Percentiles rank a stretch among this genome's conserved stretches.
These are phyloP conservation scores for Hanseniaspora thailandica DNA, from an alignment of 805 yeast species.

Conservation along the genomic window DNA sequence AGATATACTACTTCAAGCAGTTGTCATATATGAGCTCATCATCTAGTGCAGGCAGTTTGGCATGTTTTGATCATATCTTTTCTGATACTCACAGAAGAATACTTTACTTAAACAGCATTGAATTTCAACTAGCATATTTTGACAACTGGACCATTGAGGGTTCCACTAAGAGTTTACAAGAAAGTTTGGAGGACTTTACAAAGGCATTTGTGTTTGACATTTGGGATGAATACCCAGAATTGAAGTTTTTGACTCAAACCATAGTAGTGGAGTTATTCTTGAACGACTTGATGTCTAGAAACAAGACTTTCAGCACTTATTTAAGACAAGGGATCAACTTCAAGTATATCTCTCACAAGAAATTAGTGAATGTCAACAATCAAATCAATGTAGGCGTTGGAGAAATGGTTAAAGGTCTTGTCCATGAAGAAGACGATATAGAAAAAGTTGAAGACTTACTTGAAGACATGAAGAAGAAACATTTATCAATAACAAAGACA, in stretches of 20 bases:
- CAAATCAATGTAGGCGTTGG: background rate
- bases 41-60: background rate
- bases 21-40: background rate
- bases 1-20: slow-evolving; percentile 5
- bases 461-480: slow-evolving; percentile 2
- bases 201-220: background rate
- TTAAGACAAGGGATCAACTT: background rate
- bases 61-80: background rate
- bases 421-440: background rate
- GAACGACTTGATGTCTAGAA: background rate
- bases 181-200: background rate
- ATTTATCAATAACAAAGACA: background rate
- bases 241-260: background rate
- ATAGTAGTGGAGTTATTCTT: background rate
- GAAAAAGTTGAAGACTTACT: background rate
- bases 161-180: background rate
- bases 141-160: background rate
- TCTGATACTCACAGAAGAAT: slow-evolving; percentile 6
- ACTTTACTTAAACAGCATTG: slow-evolving; percentile 1
- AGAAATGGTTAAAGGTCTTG: background rate
- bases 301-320: background rate
- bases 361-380: too few relatives aligned
- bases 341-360: background rate
- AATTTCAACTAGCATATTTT: background rate
- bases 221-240: slow-evolving; percentile 2